phyloP scores from a whole-genome alignment of 768 basidiomycete species.

The Lactarius evosmus region DNA sequence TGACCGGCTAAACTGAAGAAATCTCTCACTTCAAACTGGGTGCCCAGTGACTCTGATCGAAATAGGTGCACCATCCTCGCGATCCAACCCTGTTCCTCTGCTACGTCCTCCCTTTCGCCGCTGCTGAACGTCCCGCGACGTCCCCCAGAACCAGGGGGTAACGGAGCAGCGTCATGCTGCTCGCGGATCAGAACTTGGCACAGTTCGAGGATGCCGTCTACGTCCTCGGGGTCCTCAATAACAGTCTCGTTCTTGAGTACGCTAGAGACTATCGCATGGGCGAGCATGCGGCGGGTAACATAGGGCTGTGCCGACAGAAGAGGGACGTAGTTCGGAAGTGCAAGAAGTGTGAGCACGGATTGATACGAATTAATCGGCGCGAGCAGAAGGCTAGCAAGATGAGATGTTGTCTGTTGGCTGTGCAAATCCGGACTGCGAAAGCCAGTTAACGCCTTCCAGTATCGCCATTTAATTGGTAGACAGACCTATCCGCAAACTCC shows the following conservation, averaged over 20 bases:
- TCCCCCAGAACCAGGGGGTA: constrained; percentile 42
- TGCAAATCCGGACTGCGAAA: constrained; percentile 77
- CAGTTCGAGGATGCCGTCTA: constrained; percentile 87
- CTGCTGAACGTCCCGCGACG: constrained; percentile 54
- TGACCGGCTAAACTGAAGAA: background rate
- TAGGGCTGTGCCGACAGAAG: constrained; percentile 85
- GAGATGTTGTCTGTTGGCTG: constrained; percentile 77
- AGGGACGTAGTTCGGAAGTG: constrained; percentile 84
- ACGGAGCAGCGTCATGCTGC: constrained; percentile 52
- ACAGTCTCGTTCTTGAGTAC: constrained; percentile 97
- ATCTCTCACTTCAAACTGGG: constrained; percentile 79
- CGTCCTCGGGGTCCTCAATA: constrained; percentile 91
- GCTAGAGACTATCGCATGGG: constrained; percentile 90
- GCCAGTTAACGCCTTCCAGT: constrained; percentile 7
- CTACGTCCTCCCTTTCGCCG: constrained; percentile 83
- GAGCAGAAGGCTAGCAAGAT: constrained; percentile 87
- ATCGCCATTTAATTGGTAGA: constrained; percentile 2
- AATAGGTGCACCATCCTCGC: constrained; percentile 98
- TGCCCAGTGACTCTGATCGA: constrained; percentile 77
- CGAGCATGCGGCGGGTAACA: constrained; percentile 85
- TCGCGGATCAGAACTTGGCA: constrained; percentile 92
- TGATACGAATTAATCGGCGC: constrained; percentile 96
- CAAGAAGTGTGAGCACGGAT: constrained; percentile 95
- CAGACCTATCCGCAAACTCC: constrained; percentile 78
- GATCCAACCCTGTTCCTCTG: constrained; percentile 99